phyloP scores from a whole-genome alignment of 116 monocot genomes.

The Thalassia testudinum region DNA sequence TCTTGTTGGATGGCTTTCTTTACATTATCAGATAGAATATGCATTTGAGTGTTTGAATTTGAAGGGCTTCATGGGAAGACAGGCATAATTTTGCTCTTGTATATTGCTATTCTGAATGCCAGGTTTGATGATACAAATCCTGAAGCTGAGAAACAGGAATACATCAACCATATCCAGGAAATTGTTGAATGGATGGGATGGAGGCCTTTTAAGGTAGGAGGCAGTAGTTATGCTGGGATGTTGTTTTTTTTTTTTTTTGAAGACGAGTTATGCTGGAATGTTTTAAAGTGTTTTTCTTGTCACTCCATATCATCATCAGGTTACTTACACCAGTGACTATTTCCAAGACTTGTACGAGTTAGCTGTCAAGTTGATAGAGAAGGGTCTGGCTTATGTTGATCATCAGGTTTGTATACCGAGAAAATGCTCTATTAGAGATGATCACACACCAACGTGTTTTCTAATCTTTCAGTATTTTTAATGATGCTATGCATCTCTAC shows the following conservation, averaged over 20 bases:
- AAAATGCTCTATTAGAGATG: too few relatives aligned
- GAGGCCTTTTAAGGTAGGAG: slow-evolving; percentile 72
- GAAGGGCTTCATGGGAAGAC: too few relatives aligned
- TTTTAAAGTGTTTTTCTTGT: neutral
- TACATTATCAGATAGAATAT: too few relatives aligned
- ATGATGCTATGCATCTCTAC: neutral
- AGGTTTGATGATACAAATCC: slow-evolving; percentile 99
- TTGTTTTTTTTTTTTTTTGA: neutral
- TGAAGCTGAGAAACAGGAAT: slow-evolving; percentile 87
- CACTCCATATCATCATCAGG: slow-evolving; percentile 18
- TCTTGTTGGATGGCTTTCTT: too few relatives aligned
- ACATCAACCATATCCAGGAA: slow-evolving; percentile 88
- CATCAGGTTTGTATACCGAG: slow-evolving; percentile 51
- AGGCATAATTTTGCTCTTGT: too few relatives aligned
- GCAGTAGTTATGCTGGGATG: neutral
- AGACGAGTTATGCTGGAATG: neutral
- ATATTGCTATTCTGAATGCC: neutral
- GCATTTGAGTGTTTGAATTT: too few relatives aligned
- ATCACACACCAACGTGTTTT: too few relatives aligned
- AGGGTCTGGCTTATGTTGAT: slow-evolving; percentile 87
- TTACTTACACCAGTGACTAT: slow-evolving; percentile 92
- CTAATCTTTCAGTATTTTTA: neutral
- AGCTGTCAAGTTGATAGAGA: slow-evolving; percentile 68
- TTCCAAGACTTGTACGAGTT: slow-evolving; percentile 82
- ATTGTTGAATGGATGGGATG: slow-evolving; percentile 97